These are phyloP conservation scores for Trametopsis cervina DNA, from an alignment of 768 basidiomycete genomes.

Conservation along the genomic window DNA sequence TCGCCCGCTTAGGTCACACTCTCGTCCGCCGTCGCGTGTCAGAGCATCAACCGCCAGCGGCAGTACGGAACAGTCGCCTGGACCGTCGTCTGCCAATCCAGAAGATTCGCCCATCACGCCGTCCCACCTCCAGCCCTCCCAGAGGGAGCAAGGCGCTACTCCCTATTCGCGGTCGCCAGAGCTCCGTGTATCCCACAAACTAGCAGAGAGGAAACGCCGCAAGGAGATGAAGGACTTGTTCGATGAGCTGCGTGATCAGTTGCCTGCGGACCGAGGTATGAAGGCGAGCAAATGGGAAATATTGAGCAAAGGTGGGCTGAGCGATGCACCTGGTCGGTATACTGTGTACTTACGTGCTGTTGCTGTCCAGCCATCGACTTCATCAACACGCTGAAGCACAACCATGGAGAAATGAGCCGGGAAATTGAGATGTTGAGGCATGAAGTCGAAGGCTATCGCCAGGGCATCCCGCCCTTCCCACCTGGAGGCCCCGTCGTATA, in stretches of 20 bases:
- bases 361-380: conserved; percentile 72
- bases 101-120: conserved; percentile 15
- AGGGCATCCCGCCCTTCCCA: conserved; percentile 45
- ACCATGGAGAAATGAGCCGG: conserved; percentile 67
- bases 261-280: conserved; percentile 90
- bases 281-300: conserved; percentile 99
- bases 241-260: conserved; percentile 88
- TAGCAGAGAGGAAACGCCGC: conserved; percentile 92
- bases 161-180: conserved; percentile 97
- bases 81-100: conserved; percentile 11
- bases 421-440: conserved; percentile 76
- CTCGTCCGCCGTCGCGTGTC: conserved; percentile 63
- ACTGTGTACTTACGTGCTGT: conserved; percentile 1
- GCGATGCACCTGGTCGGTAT: background rate
- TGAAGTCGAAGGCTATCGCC: conserved; percentile 59
- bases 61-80: conserved; percentile 14
- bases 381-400: conserved; percentile 70
- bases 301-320: conserved; percentile 76
- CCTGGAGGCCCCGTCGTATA: conserved; percentile 44
- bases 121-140: conserved; percentile 2
- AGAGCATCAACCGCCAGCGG: conserved; percentile 35
- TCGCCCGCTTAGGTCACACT: conserved; percentile 56
- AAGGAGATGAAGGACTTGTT: conserved; percentile 99
- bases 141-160: conserved; percentile 50
- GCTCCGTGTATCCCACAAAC: conserved; percentile 90